These are phyloP conservation scores for Leccinum boreale DNA, from an alignment of 768 basidiomycete genomes.

Conservation along the genomic window DNA sequence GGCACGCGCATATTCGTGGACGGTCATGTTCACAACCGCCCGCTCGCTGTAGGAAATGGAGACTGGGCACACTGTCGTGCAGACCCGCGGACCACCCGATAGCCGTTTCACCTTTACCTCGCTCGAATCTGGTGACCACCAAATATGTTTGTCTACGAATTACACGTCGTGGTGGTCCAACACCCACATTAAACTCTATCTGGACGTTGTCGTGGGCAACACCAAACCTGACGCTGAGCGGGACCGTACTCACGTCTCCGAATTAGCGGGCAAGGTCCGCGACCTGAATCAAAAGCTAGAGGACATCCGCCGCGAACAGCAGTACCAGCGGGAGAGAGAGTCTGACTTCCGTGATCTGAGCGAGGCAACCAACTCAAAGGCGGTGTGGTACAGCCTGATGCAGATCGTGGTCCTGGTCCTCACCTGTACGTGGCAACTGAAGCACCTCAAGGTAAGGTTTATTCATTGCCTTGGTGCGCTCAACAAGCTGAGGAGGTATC, in stretches of 20 bases:
- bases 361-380: constrained; percentile 85
- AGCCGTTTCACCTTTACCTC: constrained; percentile 98
- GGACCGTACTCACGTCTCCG: constrained; percentile 81
- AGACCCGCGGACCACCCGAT: constrained; percentile 85
- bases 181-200: constrained; percentile 90
- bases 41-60: constrained; percentile 69
- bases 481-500: constrained; percentile 2
- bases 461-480: background rate
- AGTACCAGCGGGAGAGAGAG: constrained; percentile 96
- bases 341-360: constrained; percentile 84
- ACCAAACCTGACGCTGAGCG: constrained; percentile 85
- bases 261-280: constrained; percentile 77
- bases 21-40: background rate
- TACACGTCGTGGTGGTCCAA: constrained; percentile 85
- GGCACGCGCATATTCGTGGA: background rate
- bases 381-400: constrained; percentile 90
- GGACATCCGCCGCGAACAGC: constrained; percentile 92
- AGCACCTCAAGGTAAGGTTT: constrained; percentile 76
- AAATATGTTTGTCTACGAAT: constrained; percentile 93
- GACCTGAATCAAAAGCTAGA: constrained; percentile 93
- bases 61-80: constrained; percentile 75
- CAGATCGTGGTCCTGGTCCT: constrained; percentile 83
- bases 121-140: constrained; percentile 94
- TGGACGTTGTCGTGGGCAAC: constrained; percentile 90
- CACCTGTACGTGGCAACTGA: constrained; percentile 91